phyloP scores from a whole-genome alignment of 129 eudicot species.

The Dittrichia graveolens region DNA sequence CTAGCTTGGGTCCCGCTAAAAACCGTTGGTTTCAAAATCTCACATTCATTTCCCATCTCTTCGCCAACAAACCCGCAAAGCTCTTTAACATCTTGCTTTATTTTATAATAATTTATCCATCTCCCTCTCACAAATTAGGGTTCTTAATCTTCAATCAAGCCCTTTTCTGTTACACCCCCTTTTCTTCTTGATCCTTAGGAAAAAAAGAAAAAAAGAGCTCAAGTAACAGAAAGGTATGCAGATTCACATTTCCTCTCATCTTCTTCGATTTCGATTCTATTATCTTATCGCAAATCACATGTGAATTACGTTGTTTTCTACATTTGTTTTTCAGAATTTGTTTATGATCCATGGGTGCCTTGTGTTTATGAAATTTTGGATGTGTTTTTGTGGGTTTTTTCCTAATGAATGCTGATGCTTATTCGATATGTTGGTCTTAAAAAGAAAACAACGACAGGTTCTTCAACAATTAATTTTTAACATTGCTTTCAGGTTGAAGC shows the following conservation, averaged over 20 bases:
- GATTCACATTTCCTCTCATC: not conserved
- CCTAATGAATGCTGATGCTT: not conserved
- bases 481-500: slow-evolving; percentile 16
- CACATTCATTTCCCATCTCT: slow-evolving; percentile 30
- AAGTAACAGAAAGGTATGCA: slow-evolving; percentile 33
- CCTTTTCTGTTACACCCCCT: slow-evolving; percentile 30
- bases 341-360: not conserved
- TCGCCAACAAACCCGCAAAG: slow-evolving; percentile 31
- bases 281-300: slow-evolving; percentile 1
- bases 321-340: too few species aligned
- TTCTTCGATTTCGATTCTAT: not conserved
- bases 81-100: not conserved
- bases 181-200: slow-evolving; percentile 15
- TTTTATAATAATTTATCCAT: not conserved
- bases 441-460: not conserved
- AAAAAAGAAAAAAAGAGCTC: slow-evolving; percentile 20
- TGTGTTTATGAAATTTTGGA: not conserved
- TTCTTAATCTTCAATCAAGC: slow-evolving; percentile 13
- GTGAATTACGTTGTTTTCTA: not conserved
- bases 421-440: not conserved
- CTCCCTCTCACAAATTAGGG: slow-evolving; percentile 18
- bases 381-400: not conserved
- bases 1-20: not conserved
- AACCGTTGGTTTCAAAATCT: not conserved
- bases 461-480: not conserved